These are phyloP conservation scores for Camellia japonica DNA, from an alignment of 148 eudicot genomes.

Conservation along the genomic window DNA sequence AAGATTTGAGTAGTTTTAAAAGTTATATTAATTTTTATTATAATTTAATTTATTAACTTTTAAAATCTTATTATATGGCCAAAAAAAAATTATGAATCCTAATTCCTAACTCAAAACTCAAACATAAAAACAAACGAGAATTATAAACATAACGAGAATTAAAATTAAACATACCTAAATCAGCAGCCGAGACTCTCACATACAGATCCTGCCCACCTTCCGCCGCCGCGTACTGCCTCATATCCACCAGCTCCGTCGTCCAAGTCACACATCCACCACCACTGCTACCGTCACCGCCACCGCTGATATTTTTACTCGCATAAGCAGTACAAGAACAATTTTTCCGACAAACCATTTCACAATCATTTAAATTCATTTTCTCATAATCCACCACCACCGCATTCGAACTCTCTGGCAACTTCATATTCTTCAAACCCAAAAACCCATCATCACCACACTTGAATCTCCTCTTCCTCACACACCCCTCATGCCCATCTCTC, in stretches of 20 bases:
- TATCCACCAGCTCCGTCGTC: slow-evolving; percentile 39
- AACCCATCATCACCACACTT: slow-evolving; percentile 56
- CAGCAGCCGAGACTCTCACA: slow-evolving; percentile 36
- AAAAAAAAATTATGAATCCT: too few species aligned
- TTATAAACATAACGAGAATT: neutral
- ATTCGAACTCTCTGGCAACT: slow-evolving; percentile 49
- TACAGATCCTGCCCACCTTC: slow-evolving; percentile 55
- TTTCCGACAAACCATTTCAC: slow-evolving; percentile 39
- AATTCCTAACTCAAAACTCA: too few species aligned
- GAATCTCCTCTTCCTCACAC: slow-evolving; percentile 31
- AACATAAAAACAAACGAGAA: too few species aligned
- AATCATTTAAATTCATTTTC: slow-evolving; percentile 36
- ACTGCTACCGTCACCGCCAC: neutral
- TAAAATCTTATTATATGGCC: too few species aligned
- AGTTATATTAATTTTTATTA: too few species aligned
- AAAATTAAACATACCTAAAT: slow-evolving; percentile 32
- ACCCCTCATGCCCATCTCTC: slow-evolving; percentile 56
- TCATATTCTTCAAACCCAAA: slow-evolving; percentile 39
- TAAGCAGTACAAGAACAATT: slow-evolving; percentile 66
- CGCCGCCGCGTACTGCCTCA: slow-evolving; percentile 37
- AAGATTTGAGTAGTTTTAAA: too few species aligned
- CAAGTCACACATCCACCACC: slow-evolving; percentile 53
- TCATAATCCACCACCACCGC: slow-evolving; percentile 30
- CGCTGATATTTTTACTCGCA: slow-evolving; percentile 25
- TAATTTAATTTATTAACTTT: too few species aligned